Conservation (phyloP, 2,329 filamentous ascomycete genomes). For the Hypoxylon sp. region DNA sequence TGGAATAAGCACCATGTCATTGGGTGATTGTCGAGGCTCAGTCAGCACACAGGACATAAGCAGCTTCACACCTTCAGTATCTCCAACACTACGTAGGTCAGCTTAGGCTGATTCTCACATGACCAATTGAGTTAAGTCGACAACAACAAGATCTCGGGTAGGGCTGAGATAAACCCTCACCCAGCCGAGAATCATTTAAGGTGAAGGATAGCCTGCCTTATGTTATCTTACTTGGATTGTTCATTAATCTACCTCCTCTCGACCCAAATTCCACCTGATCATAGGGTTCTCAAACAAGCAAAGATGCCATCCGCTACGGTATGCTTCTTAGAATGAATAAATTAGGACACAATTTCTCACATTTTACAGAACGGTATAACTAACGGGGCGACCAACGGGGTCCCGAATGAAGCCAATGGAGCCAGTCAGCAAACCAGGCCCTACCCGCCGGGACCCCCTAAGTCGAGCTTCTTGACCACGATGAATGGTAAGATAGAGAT, state of each 20-base stretch:
- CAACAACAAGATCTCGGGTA: not conserved
- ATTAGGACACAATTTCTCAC: not conserved
- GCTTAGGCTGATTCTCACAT: not conserved
- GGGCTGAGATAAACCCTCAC: not conserved
- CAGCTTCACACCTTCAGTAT: not conserved
- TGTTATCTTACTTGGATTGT: not conserved
- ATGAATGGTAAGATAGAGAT: conserved; percentile 40
- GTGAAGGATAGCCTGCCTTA: not conserved
- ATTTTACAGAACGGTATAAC: not conserved
- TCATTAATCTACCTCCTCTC: not conserved
- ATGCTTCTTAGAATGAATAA: not conserved
- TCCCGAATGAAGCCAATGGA: not conserved
- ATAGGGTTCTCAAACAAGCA: not conserved
- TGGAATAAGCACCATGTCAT: not conserved
- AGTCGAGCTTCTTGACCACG: conserved; percentile 3
- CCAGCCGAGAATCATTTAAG: not conserved
- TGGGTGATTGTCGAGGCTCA: not conserved
- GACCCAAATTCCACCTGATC: not conserved
- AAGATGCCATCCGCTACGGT: conserved; percentile 1
- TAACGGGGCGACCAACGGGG: conserved; percentile 6
- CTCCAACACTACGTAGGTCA: not conserved
- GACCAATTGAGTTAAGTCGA: conserved; percentile 3
- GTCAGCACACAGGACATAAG: not conserved
- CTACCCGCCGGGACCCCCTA: not conserved
- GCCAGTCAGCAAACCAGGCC: conserved; percentile 1